These are phyloP conservation scores for Jamesozyma lodderae DNA, from an alignment of 805 yeast genomes.

Conservation along the genomic window DNA sequence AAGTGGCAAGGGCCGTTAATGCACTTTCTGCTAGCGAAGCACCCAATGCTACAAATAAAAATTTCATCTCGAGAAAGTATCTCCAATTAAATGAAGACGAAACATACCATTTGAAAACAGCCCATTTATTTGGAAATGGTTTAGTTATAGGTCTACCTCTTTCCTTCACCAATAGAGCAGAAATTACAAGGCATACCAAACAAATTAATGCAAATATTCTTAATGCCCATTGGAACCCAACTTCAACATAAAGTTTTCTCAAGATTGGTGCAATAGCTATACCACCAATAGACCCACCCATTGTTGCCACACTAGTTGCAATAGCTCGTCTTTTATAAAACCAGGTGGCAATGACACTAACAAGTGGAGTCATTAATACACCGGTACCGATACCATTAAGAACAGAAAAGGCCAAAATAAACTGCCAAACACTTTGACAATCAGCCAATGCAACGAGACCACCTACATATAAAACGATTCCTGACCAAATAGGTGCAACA, in stretches of 20 bases:
- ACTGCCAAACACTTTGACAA: constrained; percentile 47
- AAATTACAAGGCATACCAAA: constrained; percentile 31
- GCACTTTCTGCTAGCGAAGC: constrained; percentile 41
- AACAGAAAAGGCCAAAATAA: constrained; percentile 49
- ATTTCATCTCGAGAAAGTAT: constrained; percentile 37
- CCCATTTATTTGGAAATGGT: constrained; percentile 33
- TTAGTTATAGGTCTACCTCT: constrained; percentile 26
- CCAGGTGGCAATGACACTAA: constrained; percentile 61
- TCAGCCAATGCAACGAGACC: constrained; percentile 54
- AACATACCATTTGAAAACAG: constrained; percentile 23
- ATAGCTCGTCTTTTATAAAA: constrained; percentile 50
- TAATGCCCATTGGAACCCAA: constrained; percentile 55
- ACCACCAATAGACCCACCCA: constrained; percentile 53
- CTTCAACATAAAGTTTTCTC: constrained; percentile 38
- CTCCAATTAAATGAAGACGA: constrained; percentile 26
- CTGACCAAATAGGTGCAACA: constrained; percentile 34
- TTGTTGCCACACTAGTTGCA: constrained; percentile 42
- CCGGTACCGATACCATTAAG: constrained; percentile 53
- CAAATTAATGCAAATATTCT: constrained; percentile 44
- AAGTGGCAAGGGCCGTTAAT: constrained; percentile 40
- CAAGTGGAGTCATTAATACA: constrained; percentile 49
- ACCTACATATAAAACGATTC: constrained; percentile 38
- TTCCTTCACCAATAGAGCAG: constrained; percentile 35
- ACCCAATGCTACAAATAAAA: constrained; percentile 35
- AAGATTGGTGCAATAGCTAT: constrained; percentile 46